Percentiles rank a stretch among this genome's conserved stretches.
Conservation (phyloP, 2,329 filamentous ascomycete species). For the Ceratocystis alfenasii region DNA sequence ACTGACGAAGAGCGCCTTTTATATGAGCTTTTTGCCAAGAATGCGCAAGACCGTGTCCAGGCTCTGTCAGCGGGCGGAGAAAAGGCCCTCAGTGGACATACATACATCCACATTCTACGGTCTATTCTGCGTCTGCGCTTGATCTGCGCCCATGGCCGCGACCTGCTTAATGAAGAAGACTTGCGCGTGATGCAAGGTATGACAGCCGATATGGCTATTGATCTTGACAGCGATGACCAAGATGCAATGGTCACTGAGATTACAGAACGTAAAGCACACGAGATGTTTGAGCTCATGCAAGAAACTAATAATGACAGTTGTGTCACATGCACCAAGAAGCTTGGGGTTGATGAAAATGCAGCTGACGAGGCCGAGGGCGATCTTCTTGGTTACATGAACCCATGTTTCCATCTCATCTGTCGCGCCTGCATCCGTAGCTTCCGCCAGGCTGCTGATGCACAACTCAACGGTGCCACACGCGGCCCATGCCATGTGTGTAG, state of each 20-base stretch:
- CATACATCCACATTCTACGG: constrained; percentile 88
- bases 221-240: constrained; percentile 69
- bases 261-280: constrained; percentile 63
- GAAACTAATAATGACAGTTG: constrained; percentile 71
- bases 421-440: constrained; percentile 55
- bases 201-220: constrained; percentile 75
- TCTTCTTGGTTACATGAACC: constrained; percentile 65
- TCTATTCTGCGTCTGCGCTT: constrained; percentile 80
- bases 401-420: constrained; percentile 81
- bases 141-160: constrained; percentile 87
- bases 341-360: constrained; percentile 45
- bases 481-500: constrained; percentile 59
- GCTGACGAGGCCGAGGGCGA: constrained; percentile 50
- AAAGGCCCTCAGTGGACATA: constrained; percentile 63
- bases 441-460: constrained; percentile 39
- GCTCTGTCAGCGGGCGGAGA: constrained; percentile 50
- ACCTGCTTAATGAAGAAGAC: constrained; percentile 76
- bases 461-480: constrained; percentile 29
- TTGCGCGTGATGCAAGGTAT: constrained; percentile 67
- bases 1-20: constrained; percentile 59
- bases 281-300: constrained; percentile 72
- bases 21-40: constrained; percentile 73
- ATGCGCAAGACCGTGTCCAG: constrained; percentile 68
- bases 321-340: constrained; percentile 52
- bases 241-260: constrained; percentile 43